Evolutionary conservation across 2,329 filamentous ascomycete species (phyloP), one percentile per base, ranked within the genome.

Genomic region (Apiospora marii): DNA sequence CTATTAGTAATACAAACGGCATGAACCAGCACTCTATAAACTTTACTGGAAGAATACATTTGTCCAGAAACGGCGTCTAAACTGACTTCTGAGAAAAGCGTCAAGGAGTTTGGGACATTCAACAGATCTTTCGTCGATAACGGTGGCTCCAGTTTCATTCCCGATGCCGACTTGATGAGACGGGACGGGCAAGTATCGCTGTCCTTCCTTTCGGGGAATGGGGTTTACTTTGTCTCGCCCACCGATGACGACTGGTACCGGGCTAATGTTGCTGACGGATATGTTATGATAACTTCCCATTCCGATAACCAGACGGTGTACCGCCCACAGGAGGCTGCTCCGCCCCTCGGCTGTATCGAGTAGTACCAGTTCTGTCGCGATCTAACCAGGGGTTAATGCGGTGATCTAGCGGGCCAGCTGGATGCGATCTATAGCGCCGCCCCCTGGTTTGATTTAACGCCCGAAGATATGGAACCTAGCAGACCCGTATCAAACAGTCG

Each of bases 221-320:
- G 75, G 1, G 71, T 77, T 4, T 0, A 7, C 4, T 75, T 75
- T 27, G n/a, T 7, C 2, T 24, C 75, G 7, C 27, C 22, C 6
- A 69, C 68, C 22, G 68, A 74, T 10, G 76, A 75, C 24, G 70
- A 71, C 0, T 77, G 75, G 76, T 77, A 77, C 30, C 64, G 67
- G 14, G 74, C 72, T 4, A 75, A 58, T 24, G 13, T 34, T 6
- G 0, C 3, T 5, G 19, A 4, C 8, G 51, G 4, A 19, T 16
- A 5, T 2, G 4, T 67, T 34, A 24, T 1, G 3, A 22, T 10
- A 1, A n/a, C 4, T 8, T 10, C 5, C 7, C 19, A 22, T 16
- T 16, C 30, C 19, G n/a, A 58, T 37, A 27, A 2, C 8, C 41
- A 1, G 30, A 8, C 6, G 27, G 4, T 1, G 43, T 68, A 51